phyloP scores from a whole-genome alignment of 1,284 basidiomycete genomes.

The Agroathelia rolfsii region DNA sequence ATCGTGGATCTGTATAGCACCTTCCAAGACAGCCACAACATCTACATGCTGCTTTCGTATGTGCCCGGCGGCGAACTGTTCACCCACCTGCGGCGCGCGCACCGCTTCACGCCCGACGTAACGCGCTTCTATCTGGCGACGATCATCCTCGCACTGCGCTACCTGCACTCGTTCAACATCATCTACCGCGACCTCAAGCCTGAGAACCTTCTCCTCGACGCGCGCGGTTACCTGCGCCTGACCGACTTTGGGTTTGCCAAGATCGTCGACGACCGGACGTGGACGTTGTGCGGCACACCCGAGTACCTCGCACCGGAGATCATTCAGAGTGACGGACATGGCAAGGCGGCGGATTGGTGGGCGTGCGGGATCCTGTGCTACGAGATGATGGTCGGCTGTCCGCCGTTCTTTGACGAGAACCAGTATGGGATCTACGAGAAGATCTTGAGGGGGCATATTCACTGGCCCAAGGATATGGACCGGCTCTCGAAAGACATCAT shows the following conservation, averaged over 20 bases:
- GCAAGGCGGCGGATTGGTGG: slow-evolving; percentile 99
- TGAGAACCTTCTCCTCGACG: slow-evolving; percentile 91
- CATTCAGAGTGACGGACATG: slow-evolving; percentile 95
- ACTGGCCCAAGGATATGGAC: slow-evolving; percentile 89
- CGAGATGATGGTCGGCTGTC: slow-evolving; percentile 93
- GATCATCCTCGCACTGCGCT: slow-evolving; percentile 91
- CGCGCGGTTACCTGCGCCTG: slow-evolving; percentile 92
- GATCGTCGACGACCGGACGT: slow-evolving; percentile 96
- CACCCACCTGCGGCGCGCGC: slow-evolving; percentile 83
- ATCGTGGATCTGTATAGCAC: slow-evolving; percentile 88
- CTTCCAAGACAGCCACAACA: slow-evolving; percentile 90
- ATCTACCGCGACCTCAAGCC: slow-evolving; percentile 98
- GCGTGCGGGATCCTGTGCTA: slow-evolving; percentile 94
- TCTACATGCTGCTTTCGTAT: slow-evolving; percentile 99
- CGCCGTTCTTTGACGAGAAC: slow-evolving; percentile 89
- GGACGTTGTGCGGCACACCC: slow-evolving; percentile 97
- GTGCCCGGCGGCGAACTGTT: slow-evolving; percentile 97
- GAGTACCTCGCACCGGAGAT: slow-evolving; percentile 95
- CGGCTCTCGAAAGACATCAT: slow-evolving; percentile 65
- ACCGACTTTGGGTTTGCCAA: slow-evolving; percentile 99
- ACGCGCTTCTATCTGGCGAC: slow-evolving; percentile 98
- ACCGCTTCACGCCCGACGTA: slow-evolving; percentile 94
- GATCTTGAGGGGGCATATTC: slow-evolving; percentile 83
- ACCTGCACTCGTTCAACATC: slow-evolving; percentile 96
- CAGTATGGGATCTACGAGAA: slow-evolving; percentile 95